Evolutionary conservation across 768 basidiomycete genomes (phyloP), one percentile per base, ranked within the genome.

Genomic region (Postia placenta): DNA sequence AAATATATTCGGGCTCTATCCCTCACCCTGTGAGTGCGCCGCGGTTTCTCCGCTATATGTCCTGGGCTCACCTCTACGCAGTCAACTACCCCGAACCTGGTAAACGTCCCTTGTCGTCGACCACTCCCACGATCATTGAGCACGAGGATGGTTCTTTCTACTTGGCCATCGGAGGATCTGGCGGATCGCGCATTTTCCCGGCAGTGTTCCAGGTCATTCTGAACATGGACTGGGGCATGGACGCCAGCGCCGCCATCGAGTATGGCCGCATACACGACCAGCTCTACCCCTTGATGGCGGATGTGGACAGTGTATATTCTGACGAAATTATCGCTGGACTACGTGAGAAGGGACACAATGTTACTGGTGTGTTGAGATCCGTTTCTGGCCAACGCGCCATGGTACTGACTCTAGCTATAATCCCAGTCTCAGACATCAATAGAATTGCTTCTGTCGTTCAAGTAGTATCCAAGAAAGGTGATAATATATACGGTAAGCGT

Each of bases 61-160:
- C 30, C 19, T 17, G 38, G 38, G 15, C 17, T 39, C 20, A 39
- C 38, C 9, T 9, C 38, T 1, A 38, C 36, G 12, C 58, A 92
- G 90, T 81, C 67, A 96, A 97, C 64, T 94, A 89, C 57, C 92
- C 94, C 5, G 83, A 80, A 54, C 76, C 90, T 2, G 81, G 86
- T 5, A 98, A 97, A 66, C 84, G 92, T 2, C 91, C 94, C 0
- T 66, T 98, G 20, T 96, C 93, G 0, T 96, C 93, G 1, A 96
- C 76, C 0, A 64, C 74, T 2, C 87, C 95, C 0, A 79, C 81
- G 0, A 92, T 98, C 52, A 63, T 97, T 9, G 91, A 96, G 60
- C 58, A 88, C 53, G 62, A 67, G 0, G 77, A 92, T 55, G 90
- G 89, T 5, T 75, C 83, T 0, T 78, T 94, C 53, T 82, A 80